Evolutionary conservation across 192 early-diverging fungal genomes (phyloP).

Genomic region (Dispira simplex): DNA sequence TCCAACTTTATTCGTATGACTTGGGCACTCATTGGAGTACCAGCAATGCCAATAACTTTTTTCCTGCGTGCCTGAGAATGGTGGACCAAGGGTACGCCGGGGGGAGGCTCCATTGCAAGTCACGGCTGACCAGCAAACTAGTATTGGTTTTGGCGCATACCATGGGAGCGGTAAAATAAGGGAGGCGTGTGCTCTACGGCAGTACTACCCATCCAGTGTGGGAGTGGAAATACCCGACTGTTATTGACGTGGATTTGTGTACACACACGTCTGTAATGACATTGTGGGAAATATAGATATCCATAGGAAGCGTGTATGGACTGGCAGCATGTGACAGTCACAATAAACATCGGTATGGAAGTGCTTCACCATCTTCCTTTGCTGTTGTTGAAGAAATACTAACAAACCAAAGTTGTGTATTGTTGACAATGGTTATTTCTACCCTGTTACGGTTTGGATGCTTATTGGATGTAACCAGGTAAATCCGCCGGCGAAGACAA

Average conservation of each 20-base stretch:
- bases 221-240: too few relatives aligned
- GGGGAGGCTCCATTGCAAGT: too few relatives aligned
- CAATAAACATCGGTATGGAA: background rate
- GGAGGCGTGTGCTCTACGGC: too few relatives aligned
- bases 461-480: constrained; percentile 29
- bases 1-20: background rate
- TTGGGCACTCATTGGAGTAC: background rate
- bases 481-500: constrained; percentile 88
- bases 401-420: background rate
- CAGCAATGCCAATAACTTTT: background rate
- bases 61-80: background rate
- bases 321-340: background rate
- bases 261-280: too few relatives aligned
- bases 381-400: background rate
- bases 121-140: too few relatives aligned
- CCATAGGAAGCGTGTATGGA: background rate
- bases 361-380: constrained; percentile 11
- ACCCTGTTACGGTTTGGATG: background rate
- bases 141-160: too few relatives aligned
- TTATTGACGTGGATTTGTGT: too few relatives aligned
- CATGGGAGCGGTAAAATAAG: too few relatives aligned
- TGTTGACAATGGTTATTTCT: constrained; percentile 7
- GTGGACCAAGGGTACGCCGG: too few relatives aligned
- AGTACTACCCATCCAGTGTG: too few relatives aligned
- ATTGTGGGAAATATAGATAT: background rate